Conservation (phyloP, 352 stramenopile genomes). For the Aphanomyces cochlioides region DNA sequence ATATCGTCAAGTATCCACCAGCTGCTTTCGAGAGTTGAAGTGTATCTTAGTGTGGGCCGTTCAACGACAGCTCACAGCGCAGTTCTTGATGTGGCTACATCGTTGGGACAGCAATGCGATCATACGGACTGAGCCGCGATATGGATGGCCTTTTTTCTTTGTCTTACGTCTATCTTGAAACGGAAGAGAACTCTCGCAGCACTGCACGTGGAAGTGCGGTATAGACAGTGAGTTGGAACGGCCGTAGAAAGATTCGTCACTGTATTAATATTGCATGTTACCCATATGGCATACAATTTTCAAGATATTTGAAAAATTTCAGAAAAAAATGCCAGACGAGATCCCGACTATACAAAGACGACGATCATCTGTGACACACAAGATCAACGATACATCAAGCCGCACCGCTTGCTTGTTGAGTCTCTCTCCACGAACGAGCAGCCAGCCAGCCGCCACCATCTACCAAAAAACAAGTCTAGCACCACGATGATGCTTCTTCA, state of each 20-base stretch:
- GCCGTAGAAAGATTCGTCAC: conserved; percentile 5
- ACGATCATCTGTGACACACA: conserved; percentile 9
- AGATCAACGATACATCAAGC: conserved; percentile 14
- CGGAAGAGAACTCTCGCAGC: too few relatives aligned
- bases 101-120: too few relatives aligned
- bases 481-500: conserved; percentile 11
- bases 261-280: neutral
- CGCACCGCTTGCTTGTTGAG: neutral
- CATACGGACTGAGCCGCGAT: too few relatives aligned
- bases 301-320: neutral
- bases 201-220: too few relatives aligned
- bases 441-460: neutral
- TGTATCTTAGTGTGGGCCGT: too few relatives aligned
- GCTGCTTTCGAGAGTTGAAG: too few relatives aligned
- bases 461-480: neutral
- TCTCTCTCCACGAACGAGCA: neutral
- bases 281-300: conserved; percentile 16
- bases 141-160: too few relatives aligned
- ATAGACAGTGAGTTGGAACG: neutral
- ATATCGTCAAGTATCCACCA: too few relatives aligned
- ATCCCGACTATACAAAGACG: neutral
- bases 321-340: neutral
- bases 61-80: too few relatives aligned
- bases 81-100: too few relatives aligned
- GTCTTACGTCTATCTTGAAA: too few relatives aligned